Base-by-base conservation (phyloP, 108 stramenopile species). In the Epithemia pelagica region DNA sequence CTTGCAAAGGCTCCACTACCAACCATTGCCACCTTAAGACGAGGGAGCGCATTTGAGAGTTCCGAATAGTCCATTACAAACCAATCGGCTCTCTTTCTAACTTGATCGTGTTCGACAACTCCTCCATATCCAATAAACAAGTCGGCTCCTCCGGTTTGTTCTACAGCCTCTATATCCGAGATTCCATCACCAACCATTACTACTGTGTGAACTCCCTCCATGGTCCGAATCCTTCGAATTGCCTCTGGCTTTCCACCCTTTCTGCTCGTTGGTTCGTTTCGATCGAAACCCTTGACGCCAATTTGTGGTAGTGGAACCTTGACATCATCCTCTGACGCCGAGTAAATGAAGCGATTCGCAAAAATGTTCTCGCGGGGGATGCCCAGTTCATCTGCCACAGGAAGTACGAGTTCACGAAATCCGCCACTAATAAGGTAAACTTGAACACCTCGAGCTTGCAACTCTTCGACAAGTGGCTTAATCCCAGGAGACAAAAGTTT, bases 141-240 rank as follows among this genome's bases (percentile, higher is more conserved):
- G 37, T 64, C 63, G n/a, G 63, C 63, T 10, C 63, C 63, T 22
- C 63, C 63, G 5, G 63, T 52, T 51, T 64, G 33, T 52, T 64
- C 27, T 20, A 52, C 37, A n/a, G 63, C 63, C 33, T 64, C 63
- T 37, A 64, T 20, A 24, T 64, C 63, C 3, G 63, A 51, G 26
- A 64, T 64, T 22, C 63, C 63, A 64, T 64, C 63, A 26, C 63
- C 63, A 22, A 64, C 33, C 63, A 64, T 64, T 22, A 64, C 63
- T 5, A 64, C 28, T 20, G 63, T 64, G 15, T 64, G 63, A 3
- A 64, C 31, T 5, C 32, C 32, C 63, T 64, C 23, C 33, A 33
- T 18, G 23, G 37, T 8, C 2, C 63, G 63, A 23, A 64, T 64
- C 10, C 46, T 5, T 23, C 63, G 32, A 64, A 64, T 64, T 10